Percentiles rank a stretch among this genome's conserved stretches.
Evolutionary conservation across 2,329 filamentous ascomycete genomes (phyloP).

Genomic region (Apiospora phragmitis): DNA sequence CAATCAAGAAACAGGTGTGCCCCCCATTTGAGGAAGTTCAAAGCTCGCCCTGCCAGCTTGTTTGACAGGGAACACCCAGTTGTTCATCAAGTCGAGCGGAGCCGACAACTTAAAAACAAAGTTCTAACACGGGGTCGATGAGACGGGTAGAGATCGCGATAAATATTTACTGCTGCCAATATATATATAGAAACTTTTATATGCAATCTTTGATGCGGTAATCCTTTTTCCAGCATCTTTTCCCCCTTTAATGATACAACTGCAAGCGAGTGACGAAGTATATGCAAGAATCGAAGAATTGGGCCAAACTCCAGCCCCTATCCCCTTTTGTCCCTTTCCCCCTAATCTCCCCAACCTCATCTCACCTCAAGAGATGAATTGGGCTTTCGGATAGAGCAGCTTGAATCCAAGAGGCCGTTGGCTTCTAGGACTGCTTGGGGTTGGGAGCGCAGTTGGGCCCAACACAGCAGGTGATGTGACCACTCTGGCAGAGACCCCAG

Average conservation of each 20-base stretch:
- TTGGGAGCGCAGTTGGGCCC: constrained; percentile 18
- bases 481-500: constrained; percentile 21
- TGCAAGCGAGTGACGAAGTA: background rate
- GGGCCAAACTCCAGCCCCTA: background rate
- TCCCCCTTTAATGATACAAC: background rate
- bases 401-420: background rate
- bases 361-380: no score
- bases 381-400: background rate
- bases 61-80: background rate
- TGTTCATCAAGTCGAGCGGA: background rate
- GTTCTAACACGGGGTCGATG: background rate
- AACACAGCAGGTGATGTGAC: constrained; percentile 20
- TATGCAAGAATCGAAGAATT: background rate
- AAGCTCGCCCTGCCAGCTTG: background rate
- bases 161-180: background rate
- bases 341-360: no score
- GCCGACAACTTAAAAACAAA: background rate
- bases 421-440: constrained; percentile 13
- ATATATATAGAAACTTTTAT: background rate
- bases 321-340: background rate
- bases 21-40: background rate
- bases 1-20: background rate
- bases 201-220: background rate
- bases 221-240: background rate
- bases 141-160: background rate